Evolutionary conservation across 176 grass and related monocot species (phyloP), one percentile per base, ranked within the genome.

Genomic region (Raddia distichophylla): DNA sequence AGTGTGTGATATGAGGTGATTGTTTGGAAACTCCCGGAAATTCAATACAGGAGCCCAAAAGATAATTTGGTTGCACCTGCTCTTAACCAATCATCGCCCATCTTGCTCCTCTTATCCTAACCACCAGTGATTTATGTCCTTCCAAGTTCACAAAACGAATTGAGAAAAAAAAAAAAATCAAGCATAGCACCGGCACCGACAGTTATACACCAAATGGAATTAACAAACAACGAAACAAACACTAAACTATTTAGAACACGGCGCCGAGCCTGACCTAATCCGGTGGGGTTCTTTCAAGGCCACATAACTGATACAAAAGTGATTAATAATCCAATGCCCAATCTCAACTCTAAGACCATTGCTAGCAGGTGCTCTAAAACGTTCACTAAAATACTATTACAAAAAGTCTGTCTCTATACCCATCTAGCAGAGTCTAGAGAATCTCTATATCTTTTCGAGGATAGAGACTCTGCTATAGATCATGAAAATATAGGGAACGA

Each of bases 261-360:
- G 1, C 15, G 66, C 8, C 58, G 37, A 20, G 55, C 11, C 55
- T 67, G 59, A 58, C 53, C 0, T 64, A 59, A 69, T 22, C 22
- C 7, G 27, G 16, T 3, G 8, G 17, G 43, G 15, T 50, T 8
- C 11, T 52, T 78, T 27, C 42, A 50, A 18, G 5, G 63, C 1
- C 66, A 51, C 0, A 16, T 70, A 45, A 50, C 44, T 64, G 4
- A 11, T 40, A 48, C 46, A 82, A 82, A 82, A 50, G 67, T 34
- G 54, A 66, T 60, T 43, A 27, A 55, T 18, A 27, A 55, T 18
- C 18, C 16, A 18, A 4, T 13, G 27, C 27, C 27, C 27, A 27
- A 47, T 76, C 56, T 45, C 8, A 60, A 27, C 27, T 27, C 27
- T 27, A 27, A 27, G 27, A 27, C 0, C 27, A 27, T 27, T 27